Percentiles rank a stretch among this genome's conserved stretches.
These are phyloP conservation scores for Kluyveromyces dobzhanskii DNA, from an alignment of 805 yeast species.

Conservation along the genomic window DNA sequence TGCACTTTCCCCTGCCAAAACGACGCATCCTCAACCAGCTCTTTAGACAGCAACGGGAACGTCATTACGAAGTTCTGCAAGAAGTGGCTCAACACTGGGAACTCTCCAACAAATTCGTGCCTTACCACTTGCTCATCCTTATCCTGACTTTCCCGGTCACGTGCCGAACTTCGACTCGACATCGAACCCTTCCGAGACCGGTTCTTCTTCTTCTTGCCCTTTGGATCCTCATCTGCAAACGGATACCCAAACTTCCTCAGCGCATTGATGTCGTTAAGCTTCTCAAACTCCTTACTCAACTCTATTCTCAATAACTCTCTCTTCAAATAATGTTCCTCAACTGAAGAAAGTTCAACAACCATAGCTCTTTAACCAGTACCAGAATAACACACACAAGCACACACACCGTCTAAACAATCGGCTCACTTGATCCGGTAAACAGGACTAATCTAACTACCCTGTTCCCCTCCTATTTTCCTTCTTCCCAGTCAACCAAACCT, in stretches of 20 bases:
- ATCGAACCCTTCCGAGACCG: neutral
- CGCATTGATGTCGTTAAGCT: slow-evolving; percentile 51
- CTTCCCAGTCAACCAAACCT: no score
- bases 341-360: slow-evolving; percentile 27
- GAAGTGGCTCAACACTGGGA: slow-evolving; percentile 65
- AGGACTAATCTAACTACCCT: no score
- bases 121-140: neutral
- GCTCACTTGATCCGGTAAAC: no score
- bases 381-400: no score
- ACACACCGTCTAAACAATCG: no score
- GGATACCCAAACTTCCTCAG: slow-evolving; percentile 73
- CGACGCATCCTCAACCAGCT: slow-evolving; percentile 37
- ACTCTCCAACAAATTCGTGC: slow-evolving; percentile 24
- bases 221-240: slow-evolving; percentile 44
- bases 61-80: slow-evolving; percentile 53
- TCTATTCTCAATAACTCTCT: slow-evolving; percentile 64
- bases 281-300: slow-evolving; percentile 52
- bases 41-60: slow-evolving; percentile 62
- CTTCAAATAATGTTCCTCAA: slow-evolving; percentile 82
- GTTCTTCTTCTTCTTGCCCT: neutral
- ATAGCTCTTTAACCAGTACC: no score
- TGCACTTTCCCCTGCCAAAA: slow-evolving; percentile 81
- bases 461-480: no score
- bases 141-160: no score
- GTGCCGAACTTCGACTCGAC: neutral